phyloP scores from a whole-genome alignment of 306 rosid species.

The Vigna unguiculata region DNA sequence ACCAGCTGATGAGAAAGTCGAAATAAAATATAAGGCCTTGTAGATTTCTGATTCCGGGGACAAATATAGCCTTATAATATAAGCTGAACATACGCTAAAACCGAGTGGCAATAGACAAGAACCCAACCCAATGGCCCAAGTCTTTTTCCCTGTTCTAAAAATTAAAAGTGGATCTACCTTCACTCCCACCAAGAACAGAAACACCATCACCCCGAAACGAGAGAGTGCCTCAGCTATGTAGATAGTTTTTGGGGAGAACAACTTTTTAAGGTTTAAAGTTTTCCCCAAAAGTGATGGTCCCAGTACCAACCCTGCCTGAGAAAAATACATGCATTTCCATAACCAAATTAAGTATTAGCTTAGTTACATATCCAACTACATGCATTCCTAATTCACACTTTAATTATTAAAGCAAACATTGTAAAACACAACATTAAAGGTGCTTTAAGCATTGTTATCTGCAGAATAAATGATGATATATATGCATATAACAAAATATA shows the following conservation, averaged over 20 bases:
- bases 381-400: not conserved
- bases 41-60: conserved; percentile 12
- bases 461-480: too few relatives aligned
- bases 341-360: not conserved
- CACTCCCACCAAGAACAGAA: conserved; percentile 61
- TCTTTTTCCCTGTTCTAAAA: conserved; percentile 50
- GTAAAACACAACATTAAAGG: not conserved
- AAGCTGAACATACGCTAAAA: not conserved
- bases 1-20: conserved; percentile 47
- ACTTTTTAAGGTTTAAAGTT: not conserved
- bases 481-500: too few relatives aligned
- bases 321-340: conserved; percentile 3
- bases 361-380: not conserved
- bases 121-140: conserved; percentile 50
- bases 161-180: conserved; percentile 49
- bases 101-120: conserved; percentile 36
- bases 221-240: conserved; percentile 55
- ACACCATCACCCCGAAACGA: conserved; percentile 56
- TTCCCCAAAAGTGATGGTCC: conserved; percentile 63
- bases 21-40: not conserved
- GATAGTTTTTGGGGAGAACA: conserved; percentile 5
- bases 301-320: conserved; percentile 56
- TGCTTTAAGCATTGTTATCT: not conserved
- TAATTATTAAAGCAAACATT: too few relatives aligned
- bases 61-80: not conserved